Conservation (phyloP, 805 yeast genomes). For the Phaffomyces thermotolerans region DNA sequence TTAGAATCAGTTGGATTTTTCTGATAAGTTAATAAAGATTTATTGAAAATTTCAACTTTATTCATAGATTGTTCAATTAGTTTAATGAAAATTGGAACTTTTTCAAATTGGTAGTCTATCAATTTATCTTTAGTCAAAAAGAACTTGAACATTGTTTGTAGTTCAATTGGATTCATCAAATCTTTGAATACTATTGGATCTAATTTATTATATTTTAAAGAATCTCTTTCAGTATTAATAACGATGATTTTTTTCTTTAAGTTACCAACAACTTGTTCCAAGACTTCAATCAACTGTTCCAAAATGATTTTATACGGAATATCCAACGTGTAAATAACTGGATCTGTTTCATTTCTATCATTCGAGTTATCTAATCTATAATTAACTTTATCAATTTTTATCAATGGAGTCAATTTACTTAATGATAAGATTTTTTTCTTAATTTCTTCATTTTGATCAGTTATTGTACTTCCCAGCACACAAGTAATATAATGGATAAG, state of each 20-base stretch:
- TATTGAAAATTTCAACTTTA: constrained; percentile 16
- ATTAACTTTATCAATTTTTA: constrained; percentile 6
- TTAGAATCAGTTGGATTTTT: constrained; percentile 13
- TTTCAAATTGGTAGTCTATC: constrained; percentile 22
- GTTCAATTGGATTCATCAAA: constrained; percentile 26
- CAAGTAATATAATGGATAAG: constrained; percentile 12
- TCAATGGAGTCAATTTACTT: constrained; percentile 1
- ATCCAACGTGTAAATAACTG: neutral
- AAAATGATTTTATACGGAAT: neutral
- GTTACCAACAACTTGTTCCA: constrained; percentile 21
- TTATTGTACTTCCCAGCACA: constrained; percentile 5
- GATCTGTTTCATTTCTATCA: constrained; percentile 14
- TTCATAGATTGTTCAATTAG: constrained; percentile 21
- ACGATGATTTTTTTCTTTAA: constrained; percentile 24
- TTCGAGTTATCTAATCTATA: constrained; percentile 18
- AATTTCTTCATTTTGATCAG: neutral
- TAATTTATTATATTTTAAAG: constrained; percentile 17
- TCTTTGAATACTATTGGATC: constrained; percentile 26
- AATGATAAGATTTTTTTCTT: constrained; percentile 3
- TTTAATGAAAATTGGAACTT: constrained; percentile 21
- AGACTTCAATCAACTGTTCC: constrained; percentile 10
- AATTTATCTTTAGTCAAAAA: constrained; percentile 22
- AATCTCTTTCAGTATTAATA: constrained; percentile 25
- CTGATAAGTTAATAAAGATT: constrained; percentile 23
- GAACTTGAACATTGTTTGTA: constrained; percentile 30